Base-by-base conservation (phyloP, 176 grass and related monocot species). In the Puya raimondii region DNA sequence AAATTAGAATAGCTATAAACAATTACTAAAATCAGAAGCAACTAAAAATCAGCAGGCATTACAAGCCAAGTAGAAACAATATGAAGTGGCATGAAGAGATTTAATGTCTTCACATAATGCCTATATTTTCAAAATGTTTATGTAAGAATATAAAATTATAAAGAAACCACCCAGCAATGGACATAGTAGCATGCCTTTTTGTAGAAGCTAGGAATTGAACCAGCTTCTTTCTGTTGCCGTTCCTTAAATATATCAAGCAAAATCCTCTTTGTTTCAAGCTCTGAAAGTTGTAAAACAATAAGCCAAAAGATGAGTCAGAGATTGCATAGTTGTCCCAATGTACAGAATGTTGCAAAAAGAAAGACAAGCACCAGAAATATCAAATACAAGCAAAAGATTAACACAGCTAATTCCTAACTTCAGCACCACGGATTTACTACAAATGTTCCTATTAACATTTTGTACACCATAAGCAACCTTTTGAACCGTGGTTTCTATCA, bases 201-300 rank as follows among this genome's bases (percentile, higher is more conserved):
- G 78, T 99, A 99, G 53, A 93, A 99, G 86, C 88, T 88, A 81
- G 94, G 94, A 59, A 99, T 91, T 15, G 94, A 90, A 76, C 94
- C 94, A 80, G 90, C 89, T 93, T 93, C 85, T 86, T 86, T 93
- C 74, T 84, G 82, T 57, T 99, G 94, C 21, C 94, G 76, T 70
- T 99, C 94, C 57, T 99, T 99, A 64, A 99, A 99, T 72, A 99
- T 99, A 67, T 99, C 90, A 66, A 99, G 84, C 80, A 99, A 80
- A 71, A 99, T 99, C 80, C 90, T 91, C 79, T 99, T 99, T 21
- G 90, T 99, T 85, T 99, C 94, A 70, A 99, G 63, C 75, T 99
- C 94, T 99, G 70, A 66, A 85, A 57, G 18, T 73, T 58, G 18
- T 12, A 74, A n/a, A n/a, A 54, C 2, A 1, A 71, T 54, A 4